phyloP scores from a whole-genome alignment of 139 green algal species.

The Volvox africanus region DNA sequence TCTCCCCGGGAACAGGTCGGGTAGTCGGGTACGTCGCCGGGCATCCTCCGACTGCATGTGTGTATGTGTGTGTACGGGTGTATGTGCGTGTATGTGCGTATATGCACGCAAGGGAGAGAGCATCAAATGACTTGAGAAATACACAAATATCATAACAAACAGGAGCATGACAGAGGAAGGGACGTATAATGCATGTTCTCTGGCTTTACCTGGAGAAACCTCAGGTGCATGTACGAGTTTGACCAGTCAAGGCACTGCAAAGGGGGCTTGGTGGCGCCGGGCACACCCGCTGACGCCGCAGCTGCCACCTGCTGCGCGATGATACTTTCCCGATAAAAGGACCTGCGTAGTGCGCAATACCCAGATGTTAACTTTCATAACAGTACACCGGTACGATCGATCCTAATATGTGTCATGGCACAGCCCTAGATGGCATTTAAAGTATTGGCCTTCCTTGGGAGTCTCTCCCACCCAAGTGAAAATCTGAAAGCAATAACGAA shows the following conservation, averaged over 20 bases:
- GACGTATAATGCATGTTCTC: too few species aligned
- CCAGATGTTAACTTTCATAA: too few species aligned
- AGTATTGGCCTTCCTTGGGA: too few species aligned
- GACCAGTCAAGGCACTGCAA: conserved; percentile 84
- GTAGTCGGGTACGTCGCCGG: conserved; percentile 52
- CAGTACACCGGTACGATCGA: too few species aligned
- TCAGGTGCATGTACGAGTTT: conserved; percentile 81
- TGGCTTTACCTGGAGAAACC: conserved; percentile 71
- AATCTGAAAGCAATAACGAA: too few species aligned
- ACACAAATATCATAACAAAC: too few species aligned
- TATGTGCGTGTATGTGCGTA: too few species aligned
- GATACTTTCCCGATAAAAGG: conserved; percentile 44
- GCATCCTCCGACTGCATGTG: conserved; percentile 63
- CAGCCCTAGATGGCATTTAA: too few species aligned
- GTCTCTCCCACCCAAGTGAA: too few species aligned
- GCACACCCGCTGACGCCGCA: neutral
- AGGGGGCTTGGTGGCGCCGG: conserved; percentile 66
- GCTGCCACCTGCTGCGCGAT: conserved; percentile 16
- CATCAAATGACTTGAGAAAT: neutral
- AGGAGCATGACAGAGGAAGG: too few species aligned
- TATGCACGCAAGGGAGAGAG: neutral
- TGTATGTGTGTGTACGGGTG: neutral
- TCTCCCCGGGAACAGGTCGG: conserved; percentile 74
- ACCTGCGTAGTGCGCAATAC: neutral
- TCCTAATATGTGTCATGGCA: too few species aligned